phyloP scores from a whole-genome alignment of 495 filamentous ascomycete species.

The Penicillium samsonianum region DNA sequence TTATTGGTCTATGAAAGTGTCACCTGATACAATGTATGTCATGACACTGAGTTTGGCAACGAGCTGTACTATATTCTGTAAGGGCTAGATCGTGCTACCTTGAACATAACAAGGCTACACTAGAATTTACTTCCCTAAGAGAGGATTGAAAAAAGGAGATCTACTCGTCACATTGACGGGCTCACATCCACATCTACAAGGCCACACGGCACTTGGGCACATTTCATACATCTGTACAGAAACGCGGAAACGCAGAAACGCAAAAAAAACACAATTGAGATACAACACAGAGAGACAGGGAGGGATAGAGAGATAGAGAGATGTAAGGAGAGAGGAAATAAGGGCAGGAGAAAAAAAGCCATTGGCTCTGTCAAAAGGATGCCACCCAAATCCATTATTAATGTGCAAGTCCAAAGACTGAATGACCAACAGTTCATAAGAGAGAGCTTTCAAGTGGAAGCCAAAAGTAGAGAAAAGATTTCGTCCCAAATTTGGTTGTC shows the following conservation, averaged over 20 bases:
- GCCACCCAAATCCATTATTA: slow-evolving; percentile 36
- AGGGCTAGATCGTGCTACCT: neutral
- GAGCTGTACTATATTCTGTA: neutral
- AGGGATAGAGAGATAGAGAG: slow-evolving; percentile 16
- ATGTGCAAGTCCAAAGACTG: slow-evolving; percentile 19
- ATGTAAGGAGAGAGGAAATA: slow-evolving; percentile 19
- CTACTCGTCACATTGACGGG: slow-evolving; percentile 26
- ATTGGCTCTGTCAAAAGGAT: slow-evolving; percentile 31
- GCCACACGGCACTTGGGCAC: slow-evolving; percentile 11
- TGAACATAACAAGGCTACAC: neutral
- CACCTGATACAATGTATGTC: neutral
- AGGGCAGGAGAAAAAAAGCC: slow-evolving; percentile 18
- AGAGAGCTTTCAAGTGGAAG: slow-evolving; percentile 19
- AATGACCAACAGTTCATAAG: slow-evolving; percentile 27
- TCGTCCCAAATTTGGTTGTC: slow-evolving; percentile 30
- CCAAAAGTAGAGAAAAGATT: slow-evolving; percentile 15
- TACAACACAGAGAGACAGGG: slow-evolving; percentile 18
- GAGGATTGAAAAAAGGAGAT: slow-evolving; percentile 9
- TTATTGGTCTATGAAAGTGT: too few relatives aligned
- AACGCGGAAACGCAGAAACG: slow-evolving; percentile 19
- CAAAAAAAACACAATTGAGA: slow-evolving; percentile 15
- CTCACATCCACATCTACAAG: slow-evolving; percentile 24
- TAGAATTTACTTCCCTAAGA: neutral
- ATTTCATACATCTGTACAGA: slow-evolving; percentile 43
- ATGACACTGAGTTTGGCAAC: neutral